phyloP scores from a whole-genome alignment of 75 land plant species.

The Selaginella moellendorffii region DNA sequence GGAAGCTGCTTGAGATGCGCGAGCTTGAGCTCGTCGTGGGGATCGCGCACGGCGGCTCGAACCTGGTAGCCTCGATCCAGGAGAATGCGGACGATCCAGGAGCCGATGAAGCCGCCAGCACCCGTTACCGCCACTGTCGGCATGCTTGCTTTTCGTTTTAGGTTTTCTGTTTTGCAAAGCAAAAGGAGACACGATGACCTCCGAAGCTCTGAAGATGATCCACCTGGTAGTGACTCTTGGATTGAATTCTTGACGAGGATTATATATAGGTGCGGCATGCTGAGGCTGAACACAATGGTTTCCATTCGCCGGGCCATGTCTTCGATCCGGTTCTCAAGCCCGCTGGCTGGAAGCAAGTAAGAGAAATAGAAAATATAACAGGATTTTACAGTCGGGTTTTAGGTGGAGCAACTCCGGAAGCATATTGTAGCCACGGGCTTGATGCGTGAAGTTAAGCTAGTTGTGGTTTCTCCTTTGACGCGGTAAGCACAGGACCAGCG shows the following conservation, averaged over 20 bases:
- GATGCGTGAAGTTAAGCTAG: constrained; percentile 43
- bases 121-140: too few species aligned
- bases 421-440: constrained; percentile 39
- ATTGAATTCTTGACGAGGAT: background rate
- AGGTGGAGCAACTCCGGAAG: constrained; percentile 58
- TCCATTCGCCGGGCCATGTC: background rate
- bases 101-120: too few species aligned
- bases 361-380: background rate
- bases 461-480: constrained; percentile 62
- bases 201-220: background rate
- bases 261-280: background rate
- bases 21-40: too few species aligned
- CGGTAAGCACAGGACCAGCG: constrained; percentile 25
- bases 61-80: too few species aligned
- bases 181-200: background rate
- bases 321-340: background rate
- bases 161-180: too few species aligned
- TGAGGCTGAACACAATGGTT: background rate
- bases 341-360: background rate
- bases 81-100: too few species aligned
- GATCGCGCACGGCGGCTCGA: too few species aligned
- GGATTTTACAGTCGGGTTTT: background rate
- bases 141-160: too few species aligned
- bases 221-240: background rate
- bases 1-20: too few species aligned